Base-by-base conservation (phyloP, 2,329 filamentous ascomycete genomes). In the Helotiales sp. region DNA sequence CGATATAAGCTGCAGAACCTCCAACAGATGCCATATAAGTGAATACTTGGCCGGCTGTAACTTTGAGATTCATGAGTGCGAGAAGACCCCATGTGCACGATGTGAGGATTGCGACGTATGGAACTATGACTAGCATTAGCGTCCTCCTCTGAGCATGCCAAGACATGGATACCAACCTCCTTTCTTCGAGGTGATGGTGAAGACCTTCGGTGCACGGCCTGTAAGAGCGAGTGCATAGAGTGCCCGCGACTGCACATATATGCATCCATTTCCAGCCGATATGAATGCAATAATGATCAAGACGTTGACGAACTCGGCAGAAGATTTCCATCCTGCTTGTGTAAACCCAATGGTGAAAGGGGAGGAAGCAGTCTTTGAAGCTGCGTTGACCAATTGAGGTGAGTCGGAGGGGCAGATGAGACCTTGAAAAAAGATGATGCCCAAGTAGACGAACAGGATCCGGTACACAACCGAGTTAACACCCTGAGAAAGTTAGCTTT, bases 211-310 rank as follows among this genome's bases (percentile, higher is more conserved):
- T 0, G 82, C 82, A 64, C 81, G 79, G 12, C 75, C 73, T 15
- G 76, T 75, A n/a, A 79, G 75, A 2, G 81, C 79, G 73, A 84
- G 78, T 65, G 79, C 82, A 1, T 82, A 73, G 1, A 85, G 70
- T 0, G 80, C 82, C 17, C 82, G 76, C 0, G 79, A 81, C 3
- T 77, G 78, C 49, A 83, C 80, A 63, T 84, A 84, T 36, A 85
- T 76, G 1, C 77, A 79, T 42, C 76, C 77, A 65, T 83, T 84
- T 10, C 76, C 75, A 2, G 79, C 77, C 0, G 73, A 77, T 36
- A 81, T 74, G 15, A 82, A 77, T 29, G 80, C 79, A 15, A 81
- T 74, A 49, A 84, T 74, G 55, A 81, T 80, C 50, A 81, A 73
- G 6, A 75, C 79, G 60, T 84, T 84, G 72, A 84, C 81, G 1